These are phyloP conservation scores for Multifurca ochricompacta DNA, from an alignment of 768 basidiomycete genomes.

Conservation along the genomic window DNA sequence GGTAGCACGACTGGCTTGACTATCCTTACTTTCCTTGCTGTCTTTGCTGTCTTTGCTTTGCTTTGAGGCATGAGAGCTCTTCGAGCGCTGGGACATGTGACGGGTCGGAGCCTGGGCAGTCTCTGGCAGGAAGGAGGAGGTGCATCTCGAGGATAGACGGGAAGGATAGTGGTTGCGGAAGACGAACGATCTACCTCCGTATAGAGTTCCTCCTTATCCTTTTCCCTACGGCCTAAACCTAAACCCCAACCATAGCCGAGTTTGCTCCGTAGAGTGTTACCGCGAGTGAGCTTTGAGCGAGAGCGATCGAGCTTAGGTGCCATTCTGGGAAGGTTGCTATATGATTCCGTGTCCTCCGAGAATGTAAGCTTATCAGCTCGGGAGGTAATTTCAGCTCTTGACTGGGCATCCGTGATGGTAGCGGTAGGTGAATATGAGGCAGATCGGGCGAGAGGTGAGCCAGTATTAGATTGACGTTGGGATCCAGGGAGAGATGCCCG, in stretches of 20 bases:
- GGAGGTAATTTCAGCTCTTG: conserved; percentile 1
- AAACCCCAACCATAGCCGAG: conserved; percentile 22
- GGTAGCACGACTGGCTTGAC: conserved; percentile 6
- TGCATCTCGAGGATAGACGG: conserved; percentile 17
- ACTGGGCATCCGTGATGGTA: conserved; percentile 17
- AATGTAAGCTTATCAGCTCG: conserved; percentile 16
- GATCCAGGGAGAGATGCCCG: conserved; percentile 6
- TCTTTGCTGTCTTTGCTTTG: conserved; percentile 4
- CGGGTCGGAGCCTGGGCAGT: conserved; percentile 10
- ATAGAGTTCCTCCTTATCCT: conserved; percentile 17
- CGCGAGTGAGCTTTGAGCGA: conserved; percentile 18
- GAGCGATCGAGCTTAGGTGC: conserved; percentile 21
- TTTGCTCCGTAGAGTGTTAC: conserved; percentile 3
- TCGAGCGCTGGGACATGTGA: conserved; percentile 19
- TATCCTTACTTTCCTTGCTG: neutral
- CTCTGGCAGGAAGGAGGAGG: neutral
- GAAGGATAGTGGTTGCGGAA: conserved; percentile 18
- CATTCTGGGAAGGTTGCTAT: conserved; percentile 11
- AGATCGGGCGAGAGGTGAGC: conserved; percentile 17
- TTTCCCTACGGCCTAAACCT: conserved; percentile 18
- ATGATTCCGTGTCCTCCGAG: conserved; percentile 23
- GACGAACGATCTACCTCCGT: conserved; percentile 15
- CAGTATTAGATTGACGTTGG: neutral
- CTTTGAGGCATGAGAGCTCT: conserved; percentile 8
- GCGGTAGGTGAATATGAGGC: conserved; percentile 17